These are phyloP conservation scores for Waltergamsia citrina DNA, from an alignment of 2,329 filamentous ascomycete species.

Conservation along the genomic window DNA sequence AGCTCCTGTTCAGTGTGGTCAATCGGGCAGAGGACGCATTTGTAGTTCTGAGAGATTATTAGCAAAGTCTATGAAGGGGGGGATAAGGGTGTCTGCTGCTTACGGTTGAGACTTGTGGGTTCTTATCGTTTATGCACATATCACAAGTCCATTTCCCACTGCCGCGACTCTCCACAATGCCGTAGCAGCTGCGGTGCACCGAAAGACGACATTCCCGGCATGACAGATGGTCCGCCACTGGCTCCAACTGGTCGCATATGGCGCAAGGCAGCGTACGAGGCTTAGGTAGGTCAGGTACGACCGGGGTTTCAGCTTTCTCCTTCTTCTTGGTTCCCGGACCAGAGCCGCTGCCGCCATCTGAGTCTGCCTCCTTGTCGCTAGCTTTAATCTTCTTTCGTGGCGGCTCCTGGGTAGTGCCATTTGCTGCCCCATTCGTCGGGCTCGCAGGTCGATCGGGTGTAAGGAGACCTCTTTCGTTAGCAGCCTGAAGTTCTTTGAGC, in stretches of 20 bases:
- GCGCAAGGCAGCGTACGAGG: conserved; percentile 74
- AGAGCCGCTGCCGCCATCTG: conserved; percentile 33
- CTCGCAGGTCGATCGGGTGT: conserved; percentile 31
- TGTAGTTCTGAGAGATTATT: conserved; percentile 51
- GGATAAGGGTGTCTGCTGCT: conserved; percentile 21
- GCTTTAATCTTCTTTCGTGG: conserved; percentile 57
- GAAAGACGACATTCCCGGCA: conserved; percentile 86
- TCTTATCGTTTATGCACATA: conserved; percentile 91
- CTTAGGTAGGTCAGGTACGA: conserved; percentile 63
- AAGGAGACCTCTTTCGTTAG: conserved; percentile 46
- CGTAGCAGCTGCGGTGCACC: conserved; percentile 88
- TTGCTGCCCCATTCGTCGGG: conserved; percentile 19
- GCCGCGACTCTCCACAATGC: conserved; percentile 61
- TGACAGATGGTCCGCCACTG: conserved; percentile 60
- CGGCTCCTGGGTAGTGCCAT: conserved; percentile 33
- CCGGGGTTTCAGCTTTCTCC: conserved; percentile 36
- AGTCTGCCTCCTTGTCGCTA: conserved; percentile 42
- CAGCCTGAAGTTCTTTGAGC: conserved; percentile 59
- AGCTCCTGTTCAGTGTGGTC: conserved; percentile 75
- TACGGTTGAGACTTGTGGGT: conserved; percentile 83
- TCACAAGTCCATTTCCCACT: conserved; percentile 87
- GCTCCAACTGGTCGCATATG: conserved; percentile 69
- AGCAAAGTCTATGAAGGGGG: not conserved
- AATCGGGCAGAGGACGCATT: conserved; percentile 85
- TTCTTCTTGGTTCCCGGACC: conserved; percentile 45